Conservation (phyloP, 352 stramenopile genomes). For the Phytopythium mirpurense region DNA sequence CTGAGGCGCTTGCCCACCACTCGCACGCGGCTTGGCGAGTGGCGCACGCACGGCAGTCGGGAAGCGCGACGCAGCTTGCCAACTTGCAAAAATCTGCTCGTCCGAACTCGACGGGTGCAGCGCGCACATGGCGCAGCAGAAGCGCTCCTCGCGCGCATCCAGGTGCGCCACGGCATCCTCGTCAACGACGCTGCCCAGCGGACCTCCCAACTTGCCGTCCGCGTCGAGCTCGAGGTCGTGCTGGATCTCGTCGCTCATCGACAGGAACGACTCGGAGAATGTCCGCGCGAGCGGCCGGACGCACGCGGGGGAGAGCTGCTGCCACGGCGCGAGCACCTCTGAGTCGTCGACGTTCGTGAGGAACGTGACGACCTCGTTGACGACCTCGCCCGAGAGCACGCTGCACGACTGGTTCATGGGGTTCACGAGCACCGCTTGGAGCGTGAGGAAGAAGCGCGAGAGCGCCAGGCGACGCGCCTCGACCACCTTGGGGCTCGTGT, state of each 20-base stretch:
- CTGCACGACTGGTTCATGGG: constrained; percentile 32
- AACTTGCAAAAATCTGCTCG: constrained; percentile 32
- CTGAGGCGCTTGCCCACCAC: too few relatives aligned
- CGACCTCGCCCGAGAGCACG: constrained; percentile 25
- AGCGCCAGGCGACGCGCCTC: constrained; percentile 28
- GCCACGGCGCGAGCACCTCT: constrained; percentile 8
- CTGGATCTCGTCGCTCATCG: constrained; percentile 9
- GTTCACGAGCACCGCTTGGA: constrained; percentile 35
- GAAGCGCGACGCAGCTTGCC: constrained; percentile 20
- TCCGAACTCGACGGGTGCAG: constrained; percentile 26
- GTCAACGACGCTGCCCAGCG: constrained; percentile 3
- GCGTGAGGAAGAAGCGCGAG: constrained; percentile 26
- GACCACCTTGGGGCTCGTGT: constrained; percentile 15
- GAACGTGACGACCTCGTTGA: constrained; percentile 25
- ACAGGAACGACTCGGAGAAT: constrained; percentile 24
- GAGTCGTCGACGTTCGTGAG: constrained; percentile 23
- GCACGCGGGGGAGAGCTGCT: constrained; percentile 17
- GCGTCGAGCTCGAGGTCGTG: constrained; percentile 1
- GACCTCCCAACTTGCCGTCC: constrained; percentile 4
- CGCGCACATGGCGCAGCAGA: constrained; percentile 39
- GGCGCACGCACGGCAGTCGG: not conserved
- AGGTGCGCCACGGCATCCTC: constrained; percentile 11
- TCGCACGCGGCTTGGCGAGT: too few relatives aligned
- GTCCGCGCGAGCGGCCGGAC: constrained; percentile 21
- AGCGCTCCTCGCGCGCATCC: constrained; percentile 12